Evolutionary conservation across 1,284 basidiomycete species (phyloP), one percentile per base, ranked within the genome.

Genomic region (Papiliotrema terrestris): DNA sequence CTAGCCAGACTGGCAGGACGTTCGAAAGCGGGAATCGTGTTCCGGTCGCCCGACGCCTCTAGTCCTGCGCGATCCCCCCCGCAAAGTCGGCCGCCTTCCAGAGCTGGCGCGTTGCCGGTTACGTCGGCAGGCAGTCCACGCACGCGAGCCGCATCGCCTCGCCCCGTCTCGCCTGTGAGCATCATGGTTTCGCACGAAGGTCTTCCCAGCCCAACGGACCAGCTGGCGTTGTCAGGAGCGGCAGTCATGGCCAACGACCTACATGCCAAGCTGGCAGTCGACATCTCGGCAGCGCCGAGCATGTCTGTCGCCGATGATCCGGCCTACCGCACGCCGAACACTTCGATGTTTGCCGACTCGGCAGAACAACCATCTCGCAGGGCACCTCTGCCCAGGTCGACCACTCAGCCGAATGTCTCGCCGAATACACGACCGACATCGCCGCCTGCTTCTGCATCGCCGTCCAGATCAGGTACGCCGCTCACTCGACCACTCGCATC

Each of bases 1-100:
- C 77, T 91, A 26, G 80, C 86, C 51, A 80, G 82, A 63, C 80
- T 83, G 55, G 82, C 82, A 52, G 86, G 71, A 3, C 61, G 44
- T 2, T 20, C 55, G 2, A 51, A 45, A 19, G 53, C 60, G 14
- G 65, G 72, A 23, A 42, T 55, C 2, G 37, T 43, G 19, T 50
- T 37, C 15, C 19, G 17, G 2, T 32, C 36, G 19, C 39, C 52
- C 11, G 19, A 8, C 14, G 11, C 13, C 37, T 9, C 29, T 20
- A 53, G 20, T 38, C 14, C 32, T 5, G 3, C 58, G 5, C 52
- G 43, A 49, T 56, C 61, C 14, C 55, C 60, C 14, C 42, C 52
- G 22, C 54, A 48, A 42, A 57, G 56, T 42, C 59, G 62, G 44
- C 45, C 56, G n/a, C 52, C 59, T 8, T 61, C 61, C 14, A 49